phyloP scores from a whole-genome alignment of 2,329 filamentous ascomycete genomes.

The Amauroascus niger region DNA sequence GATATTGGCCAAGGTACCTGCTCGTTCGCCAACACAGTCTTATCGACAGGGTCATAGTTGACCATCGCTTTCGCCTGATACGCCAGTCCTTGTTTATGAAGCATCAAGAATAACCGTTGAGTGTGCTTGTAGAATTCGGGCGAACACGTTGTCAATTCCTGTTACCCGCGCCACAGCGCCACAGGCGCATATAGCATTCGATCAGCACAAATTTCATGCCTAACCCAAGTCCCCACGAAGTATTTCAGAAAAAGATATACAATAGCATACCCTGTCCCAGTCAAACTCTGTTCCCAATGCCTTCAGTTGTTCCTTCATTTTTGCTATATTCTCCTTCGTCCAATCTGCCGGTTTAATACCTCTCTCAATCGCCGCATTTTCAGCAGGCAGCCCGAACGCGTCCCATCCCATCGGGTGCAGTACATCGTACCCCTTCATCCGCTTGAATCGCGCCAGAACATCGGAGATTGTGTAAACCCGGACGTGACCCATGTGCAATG shows the following conservation, averaged over 20 bases:
- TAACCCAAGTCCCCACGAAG: not conserved
- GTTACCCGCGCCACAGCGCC: constrained; percentile 15
- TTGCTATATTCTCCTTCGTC: constrained; percentile 70
- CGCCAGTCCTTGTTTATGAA: constrained; percentile 64
- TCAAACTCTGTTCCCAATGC: constrained; percentile 74
- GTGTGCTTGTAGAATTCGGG: constrained; percentile 84
- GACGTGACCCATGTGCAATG: constrained; percentile 75
- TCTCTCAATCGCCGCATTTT: constrained; percentile 80
- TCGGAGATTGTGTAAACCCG: constrained; percentile 88
- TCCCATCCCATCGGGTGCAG: constrained; percentile 93
- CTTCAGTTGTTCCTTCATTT: constrained; percentile 73
- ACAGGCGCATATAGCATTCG: not conserved
- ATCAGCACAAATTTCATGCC: constrained; percentile 4
- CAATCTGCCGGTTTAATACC: constrained; percentile 67
- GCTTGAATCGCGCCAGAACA: constrained; percentile 65
- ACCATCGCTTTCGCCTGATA: constrained; percentile 77
- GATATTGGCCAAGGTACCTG: constrained; percentile 41
- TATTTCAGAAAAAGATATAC: not conserved
- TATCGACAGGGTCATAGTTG: constrained; percentile 84
- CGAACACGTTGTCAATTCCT: constrained; percentile 79
- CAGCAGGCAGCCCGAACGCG: constrained; percentile 79
- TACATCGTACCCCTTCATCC: constrained; percentile 63
- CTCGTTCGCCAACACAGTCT: constrained; percentile 83
- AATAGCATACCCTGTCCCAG: constrained; percentile 60
- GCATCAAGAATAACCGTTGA: constrained; percentile 70